A percentile compares a stretch with the other conserved stretches of the same genome.
Conservation (phyloP, 179 eudicot species). For the Amaranthus tricolor region DNA sequence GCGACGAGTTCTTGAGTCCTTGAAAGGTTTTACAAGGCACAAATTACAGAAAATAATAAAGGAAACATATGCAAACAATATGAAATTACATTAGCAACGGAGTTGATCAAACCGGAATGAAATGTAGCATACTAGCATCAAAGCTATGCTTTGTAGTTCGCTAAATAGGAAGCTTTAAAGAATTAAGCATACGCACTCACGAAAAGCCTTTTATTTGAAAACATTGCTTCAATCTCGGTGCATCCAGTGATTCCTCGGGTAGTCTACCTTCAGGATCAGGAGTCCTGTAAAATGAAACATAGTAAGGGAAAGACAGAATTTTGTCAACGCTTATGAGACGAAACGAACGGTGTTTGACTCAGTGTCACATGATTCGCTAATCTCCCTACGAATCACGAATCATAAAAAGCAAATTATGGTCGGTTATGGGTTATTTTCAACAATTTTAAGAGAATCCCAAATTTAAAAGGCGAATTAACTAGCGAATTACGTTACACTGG, state of each 20-base stretch:
- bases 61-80: slow-evolving; percentile 6
- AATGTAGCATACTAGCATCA: too few species aligned
- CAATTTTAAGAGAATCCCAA: too few species aligned
- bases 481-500: too few species aligned
- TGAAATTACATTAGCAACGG: neutral
- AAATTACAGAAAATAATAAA: neutral
- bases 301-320: neutral
- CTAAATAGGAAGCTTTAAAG: neutral
- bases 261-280: slow-evolving; percentile 91
- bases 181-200: slow-evolving; percentile 49
- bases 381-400: too few species aligned
- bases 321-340: neutral
- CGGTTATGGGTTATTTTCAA: too few species aligned
- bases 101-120: too few species aligned
- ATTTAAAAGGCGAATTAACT: too few species aligned
- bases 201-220: slow-evolving; percentile 85
- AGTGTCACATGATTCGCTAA: too few species aligned
- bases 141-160: too few species aligned
- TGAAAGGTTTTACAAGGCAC: slow-evolving; percentile 18
- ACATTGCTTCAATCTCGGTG: slow-evolving; percentile 58
- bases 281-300: slow-evolving; percentile 37
- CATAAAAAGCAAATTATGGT: too few species aligned
- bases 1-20: slow-evolving; percentile 91
- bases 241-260: slow-evolving; percentile 83
- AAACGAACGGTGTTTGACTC: neutral